Evolutionary conservation across 208 protist species (phyloP), one percentile per base, ranked within the genome.

Genomic region (Strigomonas oncopelti): DNA sequence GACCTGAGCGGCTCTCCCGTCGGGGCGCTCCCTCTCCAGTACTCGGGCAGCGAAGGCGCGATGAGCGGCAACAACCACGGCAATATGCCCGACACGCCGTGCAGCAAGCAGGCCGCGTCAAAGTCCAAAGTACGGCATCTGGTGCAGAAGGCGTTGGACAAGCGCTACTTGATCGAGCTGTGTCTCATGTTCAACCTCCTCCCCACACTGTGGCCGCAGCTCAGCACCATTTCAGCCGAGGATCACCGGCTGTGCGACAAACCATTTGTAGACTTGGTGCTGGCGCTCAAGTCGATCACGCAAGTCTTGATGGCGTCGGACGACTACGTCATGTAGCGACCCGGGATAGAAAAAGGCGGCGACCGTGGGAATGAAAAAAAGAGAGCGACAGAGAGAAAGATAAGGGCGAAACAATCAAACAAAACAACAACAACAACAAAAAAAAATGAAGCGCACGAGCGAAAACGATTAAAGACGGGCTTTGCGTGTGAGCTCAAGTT

Each of bases 301-400:
- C 86, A 92, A 61, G 59, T 91, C n/a, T 67, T 88, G 38, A 90
- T 92, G 79, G 87, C 86, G 9, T 78, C 86, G 2, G 83, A 90
- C 24, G 85, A 92, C 67, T 48, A 62, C 58, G 45, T 66, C n/a
- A 9, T 57, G 54, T 58, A 27, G 54, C n/a, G 20, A 58, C 11
- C 14, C 13, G 11, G 31, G 32, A 46, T 22, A 61, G 11, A 58
- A 58, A 58, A 58, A 58, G 13, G 9, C 9, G 11, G 13, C 13
- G 11, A 58, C 8, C n/a, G 9, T 14, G 14, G 14, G 9, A 61
- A 36, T 25, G 11, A 58, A 58, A 58, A 58, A 58, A 58, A 58
- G 20, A 58, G 24, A 20, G 42, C 16, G 11, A 14, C 18, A 57
- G 27, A 38, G 20, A 61, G 27, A 9, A 61, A n/a, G n/a, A n/a